Percentiles rank a stretch among this genome's conserved stretches.
phyloP scores from a whole-genome alignment of 768 basidiomycete genomes.

The Mycena latifolia region DNA sequence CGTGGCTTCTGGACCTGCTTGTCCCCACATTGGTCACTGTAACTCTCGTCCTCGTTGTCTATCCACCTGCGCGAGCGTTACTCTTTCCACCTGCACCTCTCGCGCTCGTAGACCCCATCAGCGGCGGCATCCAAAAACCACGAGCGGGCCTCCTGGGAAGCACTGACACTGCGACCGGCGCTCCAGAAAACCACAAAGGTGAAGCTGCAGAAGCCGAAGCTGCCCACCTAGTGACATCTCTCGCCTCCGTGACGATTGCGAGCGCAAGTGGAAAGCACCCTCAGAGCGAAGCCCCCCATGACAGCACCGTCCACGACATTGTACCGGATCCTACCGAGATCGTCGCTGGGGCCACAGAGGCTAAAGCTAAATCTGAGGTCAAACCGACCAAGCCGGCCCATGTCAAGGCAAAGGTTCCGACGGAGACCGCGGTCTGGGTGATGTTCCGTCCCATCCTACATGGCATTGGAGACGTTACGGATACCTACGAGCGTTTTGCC shows the following conservation, averaged over 20 bases:
- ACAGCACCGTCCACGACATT: slow-evolving; percentile 34
- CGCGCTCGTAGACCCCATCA: slow-evolving; percentile 44
- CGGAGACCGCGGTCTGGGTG: slow-evolving; percentile 23
- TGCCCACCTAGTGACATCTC: slow-evolving; percentile 46
- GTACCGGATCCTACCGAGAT: slow-evolving; percentile 46
- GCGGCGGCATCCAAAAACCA: slow-evolving; percentile 50
- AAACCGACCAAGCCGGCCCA: slow-evolving; percentile 17
- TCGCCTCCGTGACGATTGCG: slow-evolving; percentile 47
- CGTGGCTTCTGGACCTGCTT: slow-evolving; percentile 53
- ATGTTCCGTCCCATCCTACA: slow-evolving; percentile 26
- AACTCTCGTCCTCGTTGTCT: slow-evolving; percentile 50
- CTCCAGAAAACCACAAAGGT: slow-evolving; percentile 49
- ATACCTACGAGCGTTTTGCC: slow-evolving; percentile 22
- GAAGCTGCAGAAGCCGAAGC: slow-evolving; percentile 56
- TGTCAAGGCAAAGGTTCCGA: slow-evolving; percentile 22
- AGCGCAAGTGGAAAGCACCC: slow-evolving; percentile 43
- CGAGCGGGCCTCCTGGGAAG: slow-evolving; percentile 46
- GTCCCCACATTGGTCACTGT: slow-evolving; percentile 47
- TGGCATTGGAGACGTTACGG: slow-evolving; percentile 19
- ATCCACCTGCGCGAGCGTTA: slow-evolving; percentile 46
- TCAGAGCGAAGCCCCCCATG: slow-evolving; percentile 29
- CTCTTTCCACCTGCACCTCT: slow-evolving; percentile 53
- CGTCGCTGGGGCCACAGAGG: slow-evolving; percentile 39
- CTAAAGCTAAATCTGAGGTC: slow-evolving; percentile 21
- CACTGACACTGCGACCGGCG: slow-evolving; percentile 48